These are phyloP conservation scores for Carex myosuroides DNA, from an alignment of 176 grass and related monocot species.

Conservation along the genomic window DNA sequence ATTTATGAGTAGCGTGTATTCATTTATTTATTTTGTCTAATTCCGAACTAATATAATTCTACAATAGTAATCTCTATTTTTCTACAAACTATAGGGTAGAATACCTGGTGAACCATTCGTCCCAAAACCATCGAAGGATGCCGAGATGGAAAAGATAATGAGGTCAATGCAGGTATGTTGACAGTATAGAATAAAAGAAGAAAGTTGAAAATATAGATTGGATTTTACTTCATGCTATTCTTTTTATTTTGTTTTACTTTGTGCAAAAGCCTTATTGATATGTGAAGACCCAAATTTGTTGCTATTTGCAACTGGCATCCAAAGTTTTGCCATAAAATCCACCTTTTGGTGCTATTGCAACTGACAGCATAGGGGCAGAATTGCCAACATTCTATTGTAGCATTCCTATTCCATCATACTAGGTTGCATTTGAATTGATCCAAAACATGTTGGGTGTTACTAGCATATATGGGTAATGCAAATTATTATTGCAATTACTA, in stretches of 20 bases:
- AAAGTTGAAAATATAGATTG: neutral
- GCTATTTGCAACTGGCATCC: neutral
- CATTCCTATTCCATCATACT: neutral
- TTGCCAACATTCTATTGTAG: neutral
- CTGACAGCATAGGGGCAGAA: neutral
- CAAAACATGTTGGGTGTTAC: neutral
- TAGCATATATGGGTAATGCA: neutral
- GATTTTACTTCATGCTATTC: neutral
- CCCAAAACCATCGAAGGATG: slow-evolving; percentile 81
- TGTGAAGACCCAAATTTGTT: neutral
- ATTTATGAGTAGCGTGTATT: neutral
- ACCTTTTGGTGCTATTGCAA: neutral
- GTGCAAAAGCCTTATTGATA: neutral
- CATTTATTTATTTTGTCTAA: neutral
- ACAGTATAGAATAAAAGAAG: neutral
- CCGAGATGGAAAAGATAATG: slow-evolving; percentile 87
- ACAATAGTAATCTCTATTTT: neutral
- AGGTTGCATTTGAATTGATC: neutral
- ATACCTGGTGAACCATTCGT: slow-evolving; percentile 71
- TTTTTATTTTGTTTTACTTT: neutral
- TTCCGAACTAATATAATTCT: neutral
- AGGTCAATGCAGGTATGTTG: slow-evolving; percentile 71
- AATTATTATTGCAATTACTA: neutral
- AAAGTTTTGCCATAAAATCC: neutral
- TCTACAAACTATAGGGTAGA: slow-evolving; percentile 43